Percentiles rank a stretch among this genome's conserved stretches.
Conservation (phyloP, 2,329 filamentous ascomycete genomes). For the Cadophora sp. region DNA sequence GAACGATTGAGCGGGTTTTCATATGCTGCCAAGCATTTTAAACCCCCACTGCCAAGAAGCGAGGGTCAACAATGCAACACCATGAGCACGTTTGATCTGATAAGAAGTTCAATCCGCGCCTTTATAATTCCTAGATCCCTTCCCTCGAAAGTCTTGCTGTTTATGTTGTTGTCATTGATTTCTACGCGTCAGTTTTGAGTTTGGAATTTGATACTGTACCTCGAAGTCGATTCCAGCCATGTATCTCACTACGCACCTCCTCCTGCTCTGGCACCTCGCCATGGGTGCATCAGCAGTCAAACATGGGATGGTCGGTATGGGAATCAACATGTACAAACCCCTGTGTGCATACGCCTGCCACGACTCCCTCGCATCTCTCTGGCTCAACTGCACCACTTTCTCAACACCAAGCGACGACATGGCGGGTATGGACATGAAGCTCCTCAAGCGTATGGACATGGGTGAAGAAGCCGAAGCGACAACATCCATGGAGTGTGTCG, state of each 20-base stretch:
- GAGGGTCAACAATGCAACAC: neutral
- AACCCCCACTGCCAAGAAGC: neutral
- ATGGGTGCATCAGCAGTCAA: conserved; percentile 6
- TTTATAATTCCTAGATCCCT: too few species aligned
- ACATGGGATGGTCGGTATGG: conserved; percentile 25
- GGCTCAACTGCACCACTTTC: conserved; percentile 24
- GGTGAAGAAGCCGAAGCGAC: conserved; percentile 12
- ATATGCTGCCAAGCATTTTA: neutral
- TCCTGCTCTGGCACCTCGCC: conserved; percentile 5
- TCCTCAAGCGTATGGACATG: conserved; percentile 20
- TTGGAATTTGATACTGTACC: too few species aligned
- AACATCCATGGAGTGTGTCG: conserved; percentile 17
- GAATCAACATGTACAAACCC: conserved; percentile 25
- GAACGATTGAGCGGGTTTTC: conserved; percentile 10
- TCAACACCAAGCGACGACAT: conserved; percentile 4
- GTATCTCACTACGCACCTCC: conserved; percentile 2
- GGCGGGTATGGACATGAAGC: conserved; percentile 18
- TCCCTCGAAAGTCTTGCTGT: too few species aligned
- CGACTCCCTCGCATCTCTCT: conserved; percentile 18
- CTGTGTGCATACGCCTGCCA: conserved; percentile 23
- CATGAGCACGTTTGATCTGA: neutral
- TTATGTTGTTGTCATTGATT: too few species aligned
- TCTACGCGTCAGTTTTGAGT: too few species aligned
- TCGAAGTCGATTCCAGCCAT: neutral
- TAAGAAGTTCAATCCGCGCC: too few species aligned